Conservation (phyloP, 371 early-diverging fungal species). For the Lichtheimia ornata region DNA sequence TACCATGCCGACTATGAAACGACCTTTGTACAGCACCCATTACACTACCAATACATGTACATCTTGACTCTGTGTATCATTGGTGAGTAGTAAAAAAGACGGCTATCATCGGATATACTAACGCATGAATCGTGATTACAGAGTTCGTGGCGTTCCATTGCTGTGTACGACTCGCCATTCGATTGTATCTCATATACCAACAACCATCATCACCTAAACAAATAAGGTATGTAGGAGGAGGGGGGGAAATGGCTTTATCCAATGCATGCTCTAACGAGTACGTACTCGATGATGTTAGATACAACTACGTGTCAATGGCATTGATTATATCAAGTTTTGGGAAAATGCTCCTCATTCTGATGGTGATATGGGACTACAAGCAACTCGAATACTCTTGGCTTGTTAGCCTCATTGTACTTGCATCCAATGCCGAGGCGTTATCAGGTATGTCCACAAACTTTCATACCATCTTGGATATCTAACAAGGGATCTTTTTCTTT, state of each 20-base stretch:
- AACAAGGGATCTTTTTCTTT: too few species aligned
- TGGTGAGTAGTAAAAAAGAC: conserved; percentile 41
- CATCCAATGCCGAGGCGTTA: conserved; percentile 86
- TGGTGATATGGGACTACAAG: conserved; percentile 95
- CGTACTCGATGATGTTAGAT: conserved; percentile 24
- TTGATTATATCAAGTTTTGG: conserved; percentile 88
- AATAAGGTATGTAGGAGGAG: background rate
- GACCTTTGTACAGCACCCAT: conserved; percentile 60
- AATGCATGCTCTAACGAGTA: background rate
- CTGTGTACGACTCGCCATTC: conserved; percentile 35
- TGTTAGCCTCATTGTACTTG: conserved; percentile 74
- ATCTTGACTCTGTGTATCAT: conserved; percentile 75
- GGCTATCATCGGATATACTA: background rate
- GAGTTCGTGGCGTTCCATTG: conserved; percentile 54
- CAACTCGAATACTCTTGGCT: conserved; percentile 85
- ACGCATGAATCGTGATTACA: conserved; percentile 12
- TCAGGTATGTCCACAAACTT: conserved; percentile 55
- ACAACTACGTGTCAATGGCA: conserved; percentile 74
- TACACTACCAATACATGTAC: conserved; percentile 78
- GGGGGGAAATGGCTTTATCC: too few species aligned
- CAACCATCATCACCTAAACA: conserved; percentile 17
- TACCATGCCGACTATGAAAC: conserved; percentile 52
- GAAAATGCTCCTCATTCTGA: conserved; percentile 84
- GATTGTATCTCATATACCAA: conserved; percentile 15
- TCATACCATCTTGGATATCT: too few species aligned